Evolutionary conservation across 2,329 filamentous ascomycete genomes (phyloP).

Genomic region (Alternaria hordeiaustralica): DNA sequence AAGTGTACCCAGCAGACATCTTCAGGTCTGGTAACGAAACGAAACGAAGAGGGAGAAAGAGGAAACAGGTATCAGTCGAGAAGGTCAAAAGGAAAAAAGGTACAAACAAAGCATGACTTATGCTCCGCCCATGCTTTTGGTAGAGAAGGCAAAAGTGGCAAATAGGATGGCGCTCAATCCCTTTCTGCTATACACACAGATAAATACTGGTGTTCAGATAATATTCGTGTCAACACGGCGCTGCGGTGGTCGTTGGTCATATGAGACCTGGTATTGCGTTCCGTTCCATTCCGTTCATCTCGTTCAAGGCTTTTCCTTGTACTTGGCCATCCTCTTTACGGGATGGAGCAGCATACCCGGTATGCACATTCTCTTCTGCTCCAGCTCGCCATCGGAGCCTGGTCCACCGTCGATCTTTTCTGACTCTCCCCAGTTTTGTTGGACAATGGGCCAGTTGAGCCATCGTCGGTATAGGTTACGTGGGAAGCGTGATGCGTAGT

Average conservation of each 20-base stretch:
- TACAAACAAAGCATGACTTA: neutral
- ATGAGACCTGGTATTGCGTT: neutral
- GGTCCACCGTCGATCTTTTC: conserved; percentile 61
- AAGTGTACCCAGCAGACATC: neutral
- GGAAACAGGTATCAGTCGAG: neutral
- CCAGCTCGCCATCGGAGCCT: conserved; percentile 52
- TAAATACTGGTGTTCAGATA: neutral
- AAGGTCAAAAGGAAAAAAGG: neutral
- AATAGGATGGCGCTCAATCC: neutral
- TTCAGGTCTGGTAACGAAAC: neutral
- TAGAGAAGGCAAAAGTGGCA: neutral
- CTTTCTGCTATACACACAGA: neutral
- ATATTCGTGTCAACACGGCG: neutral
- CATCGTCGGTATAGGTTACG: conserved; percentile 83
- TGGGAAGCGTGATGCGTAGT: conserved; percentile 85
- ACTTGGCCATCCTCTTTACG: conserved; percentile 67
- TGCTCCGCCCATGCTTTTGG: conserved; percentile 1
- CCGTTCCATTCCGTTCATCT: neutral
- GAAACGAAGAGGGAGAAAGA: neutral
- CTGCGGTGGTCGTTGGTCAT: neutral
- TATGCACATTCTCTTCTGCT: conserved; percentile 83
- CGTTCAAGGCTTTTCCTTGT: conserved; percentile 23
- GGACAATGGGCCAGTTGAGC: conserved; percentile 81
- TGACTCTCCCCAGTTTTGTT: conserved; percentile 78
- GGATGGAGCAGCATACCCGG: conserved; percentile 90